These are phyloP conservation scores for Botrytis galanthina DNA, from an alignment of 2,329 filamentous ascomycete species.

Conservation along the genomic window DNA sequence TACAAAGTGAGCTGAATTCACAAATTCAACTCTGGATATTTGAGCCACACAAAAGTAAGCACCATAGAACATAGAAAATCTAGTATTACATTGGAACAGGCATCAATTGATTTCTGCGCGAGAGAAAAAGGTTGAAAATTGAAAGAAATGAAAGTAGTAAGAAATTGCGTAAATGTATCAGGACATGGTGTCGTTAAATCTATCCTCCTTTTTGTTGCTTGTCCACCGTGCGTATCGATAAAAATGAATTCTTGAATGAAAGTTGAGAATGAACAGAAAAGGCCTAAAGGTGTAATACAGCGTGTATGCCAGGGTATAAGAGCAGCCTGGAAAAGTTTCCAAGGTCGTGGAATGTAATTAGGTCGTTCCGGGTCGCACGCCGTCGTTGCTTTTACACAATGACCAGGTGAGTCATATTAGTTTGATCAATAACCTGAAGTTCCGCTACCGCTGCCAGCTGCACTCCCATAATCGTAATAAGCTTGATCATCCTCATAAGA, in stretches of 20 bases:
- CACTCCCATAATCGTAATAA: slow-evolving; percentile 37
- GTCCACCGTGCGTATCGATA: slow-evolving; percentile 4
- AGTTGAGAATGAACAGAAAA: background rate
- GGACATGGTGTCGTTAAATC: slow-evolving; percentile 10
- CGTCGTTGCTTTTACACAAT: background rate
- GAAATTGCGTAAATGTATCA: background rate
- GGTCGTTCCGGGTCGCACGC: background rate
- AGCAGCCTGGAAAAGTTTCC: background rate
- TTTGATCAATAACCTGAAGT: slow-evolving; percentile 16
- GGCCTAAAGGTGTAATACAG: background rate
- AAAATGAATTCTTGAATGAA: slow-evolving; percentile 1
- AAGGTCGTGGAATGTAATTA: slow-evolving; percentile 7
- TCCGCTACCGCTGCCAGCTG: slow-evolving; percentile 34
- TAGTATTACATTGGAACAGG: slow-evolving; percentile 13
- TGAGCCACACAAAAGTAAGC: slow-evolving; percentile 12
- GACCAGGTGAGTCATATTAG: background rate
- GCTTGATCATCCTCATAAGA: slow-evolving; percentile 32
- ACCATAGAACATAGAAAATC: background rate
- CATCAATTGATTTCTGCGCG: slow-evolving; percentile 5
- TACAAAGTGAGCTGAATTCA: slow-evolving; percentile 17
- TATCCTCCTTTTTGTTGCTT: slow-evolving; percentile 7
- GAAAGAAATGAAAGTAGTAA: background rate
- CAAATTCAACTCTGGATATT: background rate
- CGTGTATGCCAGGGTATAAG: background rate
- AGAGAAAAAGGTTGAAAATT: background rate